Evolutionary conservation across 257 asterid species (phyloP).

Genomic region (Scutellaria baicalensis): DNA sequence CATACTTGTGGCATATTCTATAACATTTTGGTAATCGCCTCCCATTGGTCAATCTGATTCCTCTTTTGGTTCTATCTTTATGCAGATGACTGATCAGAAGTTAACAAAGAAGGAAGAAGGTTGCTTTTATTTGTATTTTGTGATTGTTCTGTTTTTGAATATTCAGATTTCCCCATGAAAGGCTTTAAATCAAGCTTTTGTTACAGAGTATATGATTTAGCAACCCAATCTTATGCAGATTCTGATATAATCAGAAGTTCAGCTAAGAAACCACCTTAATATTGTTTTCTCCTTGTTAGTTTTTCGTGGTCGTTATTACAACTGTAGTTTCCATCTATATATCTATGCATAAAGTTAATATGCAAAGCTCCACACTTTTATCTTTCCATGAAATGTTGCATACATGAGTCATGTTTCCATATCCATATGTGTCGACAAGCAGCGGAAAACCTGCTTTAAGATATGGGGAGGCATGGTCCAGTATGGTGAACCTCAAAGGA

Average conservation of each 20-base stretch:
- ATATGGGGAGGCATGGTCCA: background rate
- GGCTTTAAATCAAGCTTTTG: background rate
- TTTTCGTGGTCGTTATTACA: background rate
- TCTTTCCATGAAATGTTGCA: background rate
- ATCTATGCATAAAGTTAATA: background rate
- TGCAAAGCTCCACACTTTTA: background rate
- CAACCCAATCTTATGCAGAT: background rate
- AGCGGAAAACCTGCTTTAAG: background rate
- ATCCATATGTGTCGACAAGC: background rate
- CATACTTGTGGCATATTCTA: background rate
- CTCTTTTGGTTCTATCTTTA: slow-evolving; percentile 11
- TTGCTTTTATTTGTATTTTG: background rate
- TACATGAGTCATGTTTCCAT: background rate
- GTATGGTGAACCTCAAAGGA: background rate
- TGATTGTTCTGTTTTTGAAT: background rate
- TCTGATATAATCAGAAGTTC: background rate
- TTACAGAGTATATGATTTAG: background rate
- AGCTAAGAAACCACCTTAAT: background rate
- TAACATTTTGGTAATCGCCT: background rate
- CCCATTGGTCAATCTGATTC: slow-evolving; percentile 5
- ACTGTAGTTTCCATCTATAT: background rate
- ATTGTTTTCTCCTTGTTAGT: background rate
- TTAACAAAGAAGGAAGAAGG: slow-evolving; percentile 79
- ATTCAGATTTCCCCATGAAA: background rate
- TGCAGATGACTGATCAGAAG: slow-evolving; percentile 65